Evolutionary conservation across 1,284 basidiomycete species (phyloP), one percentile per base, ranked within the genome.

Genomic region (Grifola frondosa): DNA sequence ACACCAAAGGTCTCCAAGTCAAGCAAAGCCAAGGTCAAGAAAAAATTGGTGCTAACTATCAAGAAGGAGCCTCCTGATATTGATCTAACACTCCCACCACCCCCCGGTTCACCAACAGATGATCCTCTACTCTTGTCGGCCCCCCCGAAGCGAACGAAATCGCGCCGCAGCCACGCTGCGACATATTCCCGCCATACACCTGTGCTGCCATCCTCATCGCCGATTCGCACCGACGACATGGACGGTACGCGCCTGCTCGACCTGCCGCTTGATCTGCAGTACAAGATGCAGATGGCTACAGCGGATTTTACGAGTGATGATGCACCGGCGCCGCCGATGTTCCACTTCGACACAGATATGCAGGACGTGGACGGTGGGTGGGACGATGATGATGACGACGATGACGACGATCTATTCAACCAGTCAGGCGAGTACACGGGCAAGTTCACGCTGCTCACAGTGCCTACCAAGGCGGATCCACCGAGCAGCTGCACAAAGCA

Each of bases 31-130:
- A 45, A 50, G 44, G 59, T 58, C 48, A 66, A 59, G 30, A 58
- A 61, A 50, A 57, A 59, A 43, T 55, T 64, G 26, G 56, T 58
- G 22, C 36, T 70, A 30, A 52, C 62, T 5, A 65, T 82, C 52
- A 85, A 85, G 69, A 75, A 67, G 46, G 81, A 87, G 51, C 71
- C 74, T 6, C 82, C 83, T 0, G 75, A 78, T n/a, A 69, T 86
- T 48, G 77, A 85, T 54, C 61, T 84, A 21, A 71, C 61, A 36
- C 67, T 60, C 10, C 78, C 80, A 3, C 70, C 78, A 47, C 80
- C 83, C 4, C 86, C 85, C 1, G 70, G 83, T 0, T 86, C 83
- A 41, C 86, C 85, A 1, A 77, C 77, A 2, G 85, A 88, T 33
- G 85, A 88, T 53, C 86, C 86, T 0, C 60, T 88, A 1, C 63